These are phyloP conservation scores for Sideroxylon spinosum DNA, from an alignment of 179 eudicot genomes.

Conservation along the genomic window DNA sequence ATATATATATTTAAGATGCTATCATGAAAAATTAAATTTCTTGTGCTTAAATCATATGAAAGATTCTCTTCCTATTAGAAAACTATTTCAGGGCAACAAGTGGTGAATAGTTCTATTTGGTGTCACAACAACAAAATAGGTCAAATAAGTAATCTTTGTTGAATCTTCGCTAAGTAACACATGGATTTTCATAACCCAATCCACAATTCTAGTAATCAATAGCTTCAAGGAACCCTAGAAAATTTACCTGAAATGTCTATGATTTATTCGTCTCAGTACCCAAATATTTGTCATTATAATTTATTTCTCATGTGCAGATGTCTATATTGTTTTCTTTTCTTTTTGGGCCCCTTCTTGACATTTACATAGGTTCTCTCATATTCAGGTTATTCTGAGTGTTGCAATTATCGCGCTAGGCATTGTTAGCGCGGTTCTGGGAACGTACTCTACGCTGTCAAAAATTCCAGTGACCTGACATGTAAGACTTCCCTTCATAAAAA, in stretches of 20 bases:
- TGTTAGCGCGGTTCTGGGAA: slow-evolving; percentile 50
- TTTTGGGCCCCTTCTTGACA: not conserved
- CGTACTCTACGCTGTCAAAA: slow-evolving; percentile 46
- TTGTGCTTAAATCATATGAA: not conserved
- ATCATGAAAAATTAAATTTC: too few relatives aligned
- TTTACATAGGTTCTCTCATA: not conserved
- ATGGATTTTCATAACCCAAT: not conserved
- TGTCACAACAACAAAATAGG: too few relatives aligned
- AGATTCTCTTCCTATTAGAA: too few relatives aligned
- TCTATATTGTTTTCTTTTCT: not conserved
- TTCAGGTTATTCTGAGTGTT: slow-evolving; percentile 44
- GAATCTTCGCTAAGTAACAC: not conserved
- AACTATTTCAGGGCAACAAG: too few relatives aligned
- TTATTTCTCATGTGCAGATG: not conserved
- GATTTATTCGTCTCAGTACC: too few relatives aligned
- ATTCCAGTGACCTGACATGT: slow-evolving; percentile 24
- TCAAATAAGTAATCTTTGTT: not conserved
- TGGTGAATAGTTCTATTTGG: too few relatives aligned
- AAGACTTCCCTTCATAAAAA: too few relatives aligned
- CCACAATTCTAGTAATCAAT: not conserved
- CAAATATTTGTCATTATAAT: not conserved
- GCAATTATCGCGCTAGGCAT: slow-evolving; percentile 45
- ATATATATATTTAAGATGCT: too few relatives aligned
- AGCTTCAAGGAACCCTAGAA: too few relatives aligned
- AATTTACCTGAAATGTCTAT: too few relatives aligned